Percentiles rank a stretch among this genome's conserved stretches.
Conservation (phyloP, 2,329 filamentous ascomycete genomes). For the Beauveria scarabaeidicola region DNA sequence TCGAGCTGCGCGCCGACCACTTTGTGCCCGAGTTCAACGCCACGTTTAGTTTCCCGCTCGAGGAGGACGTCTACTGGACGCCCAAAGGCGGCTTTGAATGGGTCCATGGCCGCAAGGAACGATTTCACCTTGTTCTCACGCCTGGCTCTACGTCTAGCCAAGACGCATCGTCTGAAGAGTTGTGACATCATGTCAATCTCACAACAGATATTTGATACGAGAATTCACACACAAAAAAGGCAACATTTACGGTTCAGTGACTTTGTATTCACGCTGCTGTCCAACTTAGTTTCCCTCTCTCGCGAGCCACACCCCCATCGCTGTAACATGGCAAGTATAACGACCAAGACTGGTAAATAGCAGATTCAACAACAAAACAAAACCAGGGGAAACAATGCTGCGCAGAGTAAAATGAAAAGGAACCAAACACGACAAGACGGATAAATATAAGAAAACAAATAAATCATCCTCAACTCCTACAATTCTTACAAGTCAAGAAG, state of each 20-base stretch:
- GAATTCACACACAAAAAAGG: neutral
- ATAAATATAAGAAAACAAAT: slow-evolving; percentile 3
- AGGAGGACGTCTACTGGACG: slow-evolving; percentile 42
- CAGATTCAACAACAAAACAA: slow-evolving; percentile 4
- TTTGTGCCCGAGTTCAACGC: slow-evolving; percentile 36
- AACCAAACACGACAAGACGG: neutral
- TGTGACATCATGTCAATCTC: neutral
- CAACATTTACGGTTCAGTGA: neutral
- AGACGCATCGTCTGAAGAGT: neutral
- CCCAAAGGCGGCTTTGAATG: slow-evolving; percentile 35
- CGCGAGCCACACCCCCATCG: neutral
- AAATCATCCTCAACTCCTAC: slow-evolving; percentile 13
- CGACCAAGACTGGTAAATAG: slow-evolving; percentile 2
- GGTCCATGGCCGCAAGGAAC: slow-evolving; percentile 40
- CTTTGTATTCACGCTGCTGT: slow-evolving; percentile 12
- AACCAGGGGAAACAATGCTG: slow-evolving; percentile 9
- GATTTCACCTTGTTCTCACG: slow-evolving; percentile 30
- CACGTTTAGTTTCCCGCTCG: slow-evolving; percentile 37
- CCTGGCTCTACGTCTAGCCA: neutral
- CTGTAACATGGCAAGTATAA: slow-evolving; percentile 6
- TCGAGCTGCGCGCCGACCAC: slow-evolving; percentile 40
- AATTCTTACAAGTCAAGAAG: slow-evolving; percentile 10
- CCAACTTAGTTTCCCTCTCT: slow-evolving; percentile 9
- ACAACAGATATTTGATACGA: no score
- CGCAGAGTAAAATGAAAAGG: slow-evolving; percentile 8